These are phyloP conservation scores for Monsonia emarginata DNA, from an alignment of 441 rosid species.

Conservation along the genomic window DNA sequence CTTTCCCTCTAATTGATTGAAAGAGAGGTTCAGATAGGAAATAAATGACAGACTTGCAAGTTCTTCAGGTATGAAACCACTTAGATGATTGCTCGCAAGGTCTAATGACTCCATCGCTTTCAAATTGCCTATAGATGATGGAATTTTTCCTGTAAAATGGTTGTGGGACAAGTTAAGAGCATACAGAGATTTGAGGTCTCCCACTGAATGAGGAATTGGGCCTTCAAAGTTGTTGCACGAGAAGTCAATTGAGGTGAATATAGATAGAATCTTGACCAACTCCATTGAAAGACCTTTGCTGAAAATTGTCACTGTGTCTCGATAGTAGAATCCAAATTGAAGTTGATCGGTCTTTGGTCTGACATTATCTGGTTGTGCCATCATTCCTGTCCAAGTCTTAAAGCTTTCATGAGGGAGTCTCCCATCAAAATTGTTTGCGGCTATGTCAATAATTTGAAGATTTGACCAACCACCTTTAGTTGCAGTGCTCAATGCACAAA, in stretches of 20 bases:
- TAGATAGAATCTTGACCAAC: not conserved
- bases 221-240: not conserved
- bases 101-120: conserved; percentile 1
- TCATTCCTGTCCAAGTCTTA: conserved; percentile 1
- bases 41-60: not conserved
- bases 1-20: not conserved
- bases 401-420: not conserved
- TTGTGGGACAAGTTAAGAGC: conserved; percentile 3
- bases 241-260: not conserved
- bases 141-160: not conserved
- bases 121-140: not conserved
- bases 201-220: not conserved
- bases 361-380: not conserved
- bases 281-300: not conserved
- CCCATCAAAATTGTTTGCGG: not conserved
- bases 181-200: not conserved
- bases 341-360: not conserved
- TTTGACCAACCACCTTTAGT: not conserved
- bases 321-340: not conserved
- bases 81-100: not conserved
- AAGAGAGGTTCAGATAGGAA: not conserved
- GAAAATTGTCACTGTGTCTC: not conserved
- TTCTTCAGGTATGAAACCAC: not conserved
- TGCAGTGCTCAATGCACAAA: not conserved
- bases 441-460: conserved; percentile 1